These are phyloP conservation scores for Cystobasidiopsis lactophilus DNA, from an alignment of 768 basidiomycete species.

Conservation along the genomic window DNA sequence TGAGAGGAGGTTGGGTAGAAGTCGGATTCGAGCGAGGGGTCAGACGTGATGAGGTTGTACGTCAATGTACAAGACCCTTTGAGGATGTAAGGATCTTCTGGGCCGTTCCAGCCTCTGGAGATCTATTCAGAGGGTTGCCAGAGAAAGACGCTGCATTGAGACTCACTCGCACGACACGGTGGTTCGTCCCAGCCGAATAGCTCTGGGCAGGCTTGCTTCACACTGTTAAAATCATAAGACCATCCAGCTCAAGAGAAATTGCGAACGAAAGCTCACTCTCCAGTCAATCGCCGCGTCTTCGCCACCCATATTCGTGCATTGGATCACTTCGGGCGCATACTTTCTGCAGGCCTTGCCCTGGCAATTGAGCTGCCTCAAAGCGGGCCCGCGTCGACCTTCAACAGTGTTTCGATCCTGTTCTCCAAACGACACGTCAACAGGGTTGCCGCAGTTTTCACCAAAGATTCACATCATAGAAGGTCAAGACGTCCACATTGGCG, in stretches of 20 bases:
- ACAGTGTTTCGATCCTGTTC: not conserved
- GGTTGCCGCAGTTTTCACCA: no score
- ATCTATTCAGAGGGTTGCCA: not conserved
- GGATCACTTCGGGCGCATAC: constrained; percentile 7
- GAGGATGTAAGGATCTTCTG: constrained; percentile 10
- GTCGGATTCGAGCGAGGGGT: constrained; percentile 1
- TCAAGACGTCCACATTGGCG: not conserved
- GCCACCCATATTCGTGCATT: constrained; percentile 6
- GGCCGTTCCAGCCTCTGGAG: constrained; percentile 4
- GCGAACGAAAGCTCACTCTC: constrained; percentile 3
- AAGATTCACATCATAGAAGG: not conserved
- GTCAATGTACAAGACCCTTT: constrained; percentile 11
- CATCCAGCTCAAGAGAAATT: not conserved
- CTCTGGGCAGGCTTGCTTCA: constrained; percentile 5
- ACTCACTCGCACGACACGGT: not conserved
- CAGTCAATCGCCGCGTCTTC: constrained; percentile 4
- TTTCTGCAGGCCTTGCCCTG: constrained; percentile 5
- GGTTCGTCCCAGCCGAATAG: not conserved
- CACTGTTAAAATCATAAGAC: not conserved
- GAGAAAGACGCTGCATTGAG: not conserved
- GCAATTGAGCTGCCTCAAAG: constrained; percentile 2
- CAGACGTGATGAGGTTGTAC: constrained; percentile 4
- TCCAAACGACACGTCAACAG: no score
- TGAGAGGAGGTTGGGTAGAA: not conserved
- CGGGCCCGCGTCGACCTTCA: not conserved